Conservation (phyloP, 2,329 filamentous ascomycete species). For the Lasiodiplodia sp. region DNA sequence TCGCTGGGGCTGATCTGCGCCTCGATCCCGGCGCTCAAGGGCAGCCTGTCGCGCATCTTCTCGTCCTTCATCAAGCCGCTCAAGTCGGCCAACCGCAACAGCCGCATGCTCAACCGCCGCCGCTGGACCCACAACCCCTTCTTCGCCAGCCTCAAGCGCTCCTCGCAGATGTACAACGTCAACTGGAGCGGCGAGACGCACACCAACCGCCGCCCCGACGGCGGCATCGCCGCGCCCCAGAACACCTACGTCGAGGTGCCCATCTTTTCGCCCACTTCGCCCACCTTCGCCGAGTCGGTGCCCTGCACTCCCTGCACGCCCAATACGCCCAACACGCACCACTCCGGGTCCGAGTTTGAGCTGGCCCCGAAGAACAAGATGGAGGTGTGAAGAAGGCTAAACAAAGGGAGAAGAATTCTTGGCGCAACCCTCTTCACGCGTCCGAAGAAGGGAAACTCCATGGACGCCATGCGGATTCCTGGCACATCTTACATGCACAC, state of each 20-base stretch:
- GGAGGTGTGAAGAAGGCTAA: not conserved
- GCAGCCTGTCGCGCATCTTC: slow-evolving; percentile 45
- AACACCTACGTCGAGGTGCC: not conserved
- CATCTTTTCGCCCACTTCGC: not conserved
- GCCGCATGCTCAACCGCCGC: not conserved
- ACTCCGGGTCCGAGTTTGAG: not conserved
- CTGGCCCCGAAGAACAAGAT: not conserved
- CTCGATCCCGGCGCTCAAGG: slow-evolving; percentile 52
- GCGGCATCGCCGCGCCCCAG: not conserved
- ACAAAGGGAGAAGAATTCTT: not conserved
- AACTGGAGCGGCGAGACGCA: not conserved
- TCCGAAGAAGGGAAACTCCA: not conserved
- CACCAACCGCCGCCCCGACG: not conserved
- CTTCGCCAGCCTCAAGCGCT: not conserved
- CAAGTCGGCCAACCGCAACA: not conserved
- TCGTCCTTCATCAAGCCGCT: not conserved
- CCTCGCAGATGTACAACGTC: not conserved
- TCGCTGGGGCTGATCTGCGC: slow-evolving; percentile 53
- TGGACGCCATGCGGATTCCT: not conserved
- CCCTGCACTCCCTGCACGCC: not conserved
- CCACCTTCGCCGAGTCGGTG: not conserved
- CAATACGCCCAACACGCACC: not conserved
- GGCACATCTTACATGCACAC: not conserved
- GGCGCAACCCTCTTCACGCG: not conserved
- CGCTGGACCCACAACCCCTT: not conserved